These are phyloP conservation scores for Sequoia sempervirens DNA, from an alignment of 75 land plant species.

Conservation along the genomic window DNA sequence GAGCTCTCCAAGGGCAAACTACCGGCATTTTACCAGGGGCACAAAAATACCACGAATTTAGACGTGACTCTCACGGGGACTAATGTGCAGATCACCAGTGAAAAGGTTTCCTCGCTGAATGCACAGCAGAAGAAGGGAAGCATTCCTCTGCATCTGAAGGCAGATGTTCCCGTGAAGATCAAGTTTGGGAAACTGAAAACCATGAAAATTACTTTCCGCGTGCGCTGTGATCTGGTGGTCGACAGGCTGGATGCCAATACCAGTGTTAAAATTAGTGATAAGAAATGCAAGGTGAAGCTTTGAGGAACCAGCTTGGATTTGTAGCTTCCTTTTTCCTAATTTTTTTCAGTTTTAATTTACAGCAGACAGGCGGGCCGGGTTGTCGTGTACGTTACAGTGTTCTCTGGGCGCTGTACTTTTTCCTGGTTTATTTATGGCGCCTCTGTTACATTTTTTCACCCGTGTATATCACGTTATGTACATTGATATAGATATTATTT, in stretches of 20 bases:
- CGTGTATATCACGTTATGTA: too few species aligned
- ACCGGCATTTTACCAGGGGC: slow-evolving; percentile 77
- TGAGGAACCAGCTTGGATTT: not conserved
- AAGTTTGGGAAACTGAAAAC: slow-evolving; percentile 43
- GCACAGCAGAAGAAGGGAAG: slow-evolving; percentile 39
- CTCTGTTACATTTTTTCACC: too few species aligned
- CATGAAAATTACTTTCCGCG: slow-evolving; percentile 27
- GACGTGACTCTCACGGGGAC: slow-evolving; percentile 27
- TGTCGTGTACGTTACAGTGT: too few species aligned
- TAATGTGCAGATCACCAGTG: slow-evolving; percentile 16
- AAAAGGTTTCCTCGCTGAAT: slow-evolving; percentile 22
- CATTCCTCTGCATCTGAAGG: slow-evolving; percentile 34
- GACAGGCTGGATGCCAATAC: slow-evolving; percentile 36
- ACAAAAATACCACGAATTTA: slow-evolving; percentile 57
- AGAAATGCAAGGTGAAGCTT: slow-evolving; percentile 19
- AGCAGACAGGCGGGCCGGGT: too few species aligned
- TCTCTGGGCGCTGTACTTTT: too few species aligned
- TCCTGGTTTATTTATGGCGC: too few species aligned
- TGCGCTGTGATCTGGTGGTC: slow-evolving; percentile 32
- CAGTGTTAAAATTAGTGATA: slow-evolving; percentile 27
- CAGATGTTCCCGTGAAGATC: slow-evolving; percentile 34
- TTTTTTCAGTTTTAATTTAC: too few species aligned
- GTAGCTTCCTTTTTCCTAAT: too few species aligned
- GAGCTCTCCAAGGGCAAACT: slow-evolving; percentile 39
- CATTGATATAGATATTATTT: too few species aligned